Evolutionary conservation across 176 grass and related monocot species (phyloP), one percentile per base, ranked within the genome.

Genomic region (Phoenix dactylifera): DNA sequence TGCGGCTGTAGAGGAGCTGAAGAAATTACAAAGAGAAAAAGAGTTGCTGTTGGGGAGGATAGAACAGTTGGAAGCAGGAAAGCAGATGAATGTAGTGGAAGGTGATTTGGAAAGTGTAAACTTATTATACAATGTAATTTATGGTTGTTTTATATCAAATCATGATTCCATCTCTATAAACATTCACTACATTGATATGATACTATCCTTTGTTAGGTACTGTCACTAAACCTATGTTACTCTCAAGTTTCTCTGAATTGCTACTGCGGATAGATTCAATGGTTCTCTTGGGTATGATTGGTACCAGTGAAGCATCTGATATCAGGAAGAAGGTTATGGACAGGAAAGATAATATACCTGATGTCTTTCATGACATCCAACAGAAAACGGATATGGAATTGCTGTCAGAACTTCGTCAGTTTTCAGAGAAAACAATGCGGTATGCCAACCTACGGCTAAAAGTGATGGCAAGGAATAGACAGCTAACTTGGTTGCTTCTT

Each of bases 261-360:
- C 71, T 83, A 60, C 58, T 82, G 49, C 62, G 62, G 32, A 79
- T 83, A 64, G 84, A 87, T 68, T 59, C 75, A 65, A 67, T 83
- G 75, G 62, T 66, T 50, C 32, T 87, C 65, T 69, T 75, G 7
- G 75, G 75, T 59, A 75, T 56, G 67, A 62, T 82, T 24, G 52
- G 28, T 69, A 76, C 15, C 22, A 4, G 5, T 5, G 79, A 82
- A 71, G 75, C 84, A 56, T 87, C 66, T 72, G 49, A 76, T 49
- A 50, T 87, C 30, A 79, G 75, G 71, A 68, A 87, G 52, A 83
- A 87, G 77, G 50, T 72, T 57, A 23, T 76, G 20, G 35, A 72
- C 25, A 79, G 72, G 50, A 62, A 26, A 79, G 50, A 52, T 55
- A 58, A 26, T 50, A 50, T 83, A 60, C 66, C 69, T 54, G 57